Evolutionary conservation across 2,329 filamentous ascomycete species (phyloP), one percentile per base, ranked within the genome.

Genomic region (Neofusicoccum parvum): DNA sequence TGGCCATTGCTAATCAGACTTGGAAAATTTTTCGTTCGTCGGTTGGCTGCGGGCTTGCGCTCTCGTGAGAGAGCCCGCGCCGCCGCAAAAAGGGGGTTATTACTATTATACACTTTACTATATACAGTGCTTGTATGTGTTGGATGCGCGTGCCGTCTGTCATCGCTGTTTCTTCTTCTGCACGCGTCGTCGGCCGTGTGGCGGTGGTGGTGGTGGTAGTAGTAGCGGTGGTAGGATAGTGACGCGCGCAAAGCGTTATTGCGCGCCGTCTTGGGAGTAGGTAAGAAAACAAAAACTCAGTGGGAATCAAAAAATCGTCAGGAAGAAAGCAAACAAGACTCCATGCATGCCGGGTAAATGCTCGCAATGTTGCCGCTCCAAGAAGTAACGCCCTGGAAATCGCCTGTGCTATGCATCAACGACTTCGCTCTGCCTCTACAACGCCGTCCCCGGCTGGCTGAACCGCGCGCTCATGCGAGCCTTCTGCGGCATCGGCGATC

Each of bases 41-140:
- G 10, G 5, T 50, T 20, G 11, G 5, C 2, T 23, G 3, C 15
- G 23, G 11, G 23, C 27, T 23, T 23, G 23, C 3, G 23, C 23
- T 23, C 23, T 23, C 23, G 23, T 23, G 23, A 23, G 23, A 23
- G 23, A 3, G 11, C 27, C n/a, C 11, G 48, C 48, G n/a, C 32
- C 32, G 50, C 56, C 43, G 12, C 14, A 3, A 20, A 36, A 49
- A 48, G 53, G 43, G 56, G 34, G 15, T 15, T 46, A 60, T 60
- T 60, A 60, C 56, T 60, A 60, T 60, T 60, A 60, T 48, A 49
- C 56, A 60, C 56, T 39, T 60, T 27, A 32, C 23, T 58, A 37
- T 60, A 37, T 60, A 48, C 56, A 37, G 56, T 48, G 56, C 56
- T 12, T 60, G 39, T 46, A 59, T n/a, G 20, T 58, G 23, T 17